Evolutionary conservation across 805 yeast genomes (phyloP), one percentile per base, ranked within the genome.

Genomic region (Pichia gijzeniarum): DNA sequence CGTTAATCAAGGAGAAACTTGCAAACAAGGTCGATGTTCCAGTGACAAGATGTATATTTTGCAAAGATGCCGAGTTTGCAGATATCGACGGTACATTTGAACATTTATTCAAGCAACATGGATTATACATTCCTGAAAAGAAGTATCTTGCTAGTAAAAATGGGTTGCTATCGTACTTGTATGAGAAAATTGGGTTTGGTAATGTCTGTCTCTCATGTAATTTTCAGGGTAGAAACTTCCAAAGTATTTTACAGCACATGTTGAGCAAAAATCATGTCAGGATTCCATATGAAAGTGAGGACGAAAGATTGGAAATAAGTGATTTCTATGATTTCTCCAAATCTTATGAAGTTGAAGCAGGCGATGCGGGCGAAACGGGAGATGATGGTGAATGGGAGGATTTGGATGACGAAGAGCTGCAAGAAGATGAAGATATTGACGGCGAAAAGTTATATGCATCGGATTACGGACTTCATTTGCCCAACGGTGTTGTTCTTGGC

Each of bases 161-260:
- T 34, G 98, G 97, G 0, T 70, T 93, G 35, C 63, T 93, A n/a
- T 61, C 67, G 2, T 86, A 85, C 58, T 64, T 93, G 48, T 86
- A 85, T 36, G 93, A 88, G 52, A 82, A 84, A 55, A 78, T 91
- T 44, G 85, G 90, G 9, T 72, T 81, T 37, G 96, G 96, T 34
- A 82, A 86, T 53, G 76, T 83, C 52, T 93, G 99, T 62, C 64
- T 91, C 39, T 76, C 79, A 44, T 93, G 99, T 62, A 71, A 72
- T 28, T 93, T 81, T 60, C 84, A 85, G 63, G 98, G 98, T n/a
- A 76, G 77, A 50, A 78, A 80, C 44, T 60, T 91, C 27, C 95
- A 86, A 57, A 85, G 95, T 49, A 89, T 86, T 10, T 80, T 96
- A 54, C 93, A 87, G 36, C 99, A 93, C 63, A 82, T 88, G 85